Evolutionary conservation across 2,329 filamentous ascomycete species (phyloP).

Genomic region (Pestalotiopsis sp.): DNA sequence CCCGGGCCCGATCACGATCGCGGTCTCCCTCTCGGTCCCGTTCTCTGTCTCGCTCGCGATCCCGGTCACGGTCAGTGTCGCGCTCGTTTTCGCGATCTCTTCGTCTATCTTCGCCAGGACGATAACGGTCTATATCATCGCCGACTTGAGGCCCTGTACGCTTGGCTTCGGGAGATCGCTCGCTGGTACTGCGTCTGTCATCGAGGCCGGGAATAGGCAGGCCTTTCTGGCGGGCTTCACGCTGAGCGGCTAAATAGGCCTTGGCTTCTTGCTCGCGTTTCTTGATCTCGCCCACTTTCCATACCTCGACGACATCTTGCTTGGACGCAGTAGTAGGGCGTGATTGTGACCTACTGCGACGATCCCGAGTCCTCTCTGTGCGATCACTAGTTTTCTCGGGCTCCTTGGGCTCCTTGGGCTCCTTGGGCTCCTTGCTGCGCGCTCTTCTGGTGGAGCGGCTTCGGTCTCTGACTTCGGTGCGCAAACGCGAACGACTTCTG

Average conservation of each 20-base stretch:
- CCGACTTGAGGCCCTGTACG: slow-evolving; percentile 34
- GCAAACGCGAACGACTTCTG: slow-evolving; percentile 26
- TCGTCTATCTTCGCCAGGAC: slow-evolving; percentile 37
- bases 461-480: slow-evolving; percentile 22
- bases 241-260: slow-evolving; percentile 63
- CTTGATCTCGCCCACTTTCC: slow-evolving; percentile 63
- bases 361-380: slow-evolving; percentile 30
- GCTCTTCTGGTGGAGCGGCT: slow-evolving; percentile 22
- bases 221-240: slow-evolving; percentile 61
- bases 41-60: slow-evolving; percentile 20
- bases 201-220: slow-evolving; percentile 60
- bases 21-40: slow-evolving; percentile 29
- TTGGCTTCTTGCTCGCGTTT: slow-evolving; percentile 66
- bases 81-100: slow-evolving; percentile 21
- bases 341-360: slow-evolving; percentile 44
- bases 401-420: slow-evolving; percentile 18
- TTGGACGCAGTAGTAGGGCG: slow-evolving; percentile 44
- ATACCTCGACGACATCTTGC: slow-evolving; percentile 44
- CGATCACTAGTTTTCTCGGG: slow-evolving; percentile 20
- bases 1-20: slow-evolving; percentile 21
- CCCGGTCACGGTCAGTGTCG: slow-evolving; percentile 23
- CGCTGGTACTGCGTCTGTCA: slow-evolving; percentile 47
- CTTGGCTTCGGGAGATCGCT: slow-evolving; percentile 45
- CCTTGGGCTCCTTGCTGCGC: slow-evolving; percentile 20
- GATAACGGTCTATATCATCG: slow-evolving; percentile 50